Percentiles rank a stretch among this genome's conserved stretches.
Conservation (phyloP, 805 yeast genomes). For the Saccharomycopsis synnaedendra region DNA sequence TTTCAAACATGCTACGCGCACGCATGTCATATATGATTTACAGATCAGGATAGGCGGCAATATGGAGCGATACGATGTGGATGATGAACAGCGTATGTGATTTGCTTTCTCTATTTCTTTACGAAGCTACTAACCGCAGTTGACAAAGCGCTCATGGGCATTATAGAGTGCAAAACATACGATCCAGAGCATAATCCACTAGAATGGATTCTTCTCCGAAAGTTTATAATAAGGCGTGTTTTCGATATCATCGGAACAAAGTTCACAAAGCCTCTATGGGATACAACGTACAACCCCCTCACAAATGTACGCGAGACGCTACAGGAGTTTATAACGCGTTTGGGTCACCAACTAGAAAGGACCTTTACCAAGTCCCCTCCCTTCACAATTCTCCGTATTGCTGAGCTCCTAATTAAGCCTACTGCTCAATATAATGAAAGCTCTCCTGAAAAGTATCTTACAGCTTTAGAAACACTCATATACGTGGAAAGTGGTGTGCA, state of each 20-base stretch:
- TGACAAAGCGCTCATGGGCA: not conserved
- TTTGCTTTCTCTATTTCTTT: not conserved
- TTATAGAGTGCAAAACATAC: slow-evolving; percentile 1
- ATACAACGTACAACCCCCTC: not conserved
- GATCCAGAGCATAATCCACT: not conserved
- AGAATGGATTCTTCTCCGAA: not conserved
- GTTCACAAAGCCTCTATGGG: not conserved
- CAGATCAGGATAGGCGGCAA: not conserved
- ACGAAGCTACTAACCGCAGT: not conserved
- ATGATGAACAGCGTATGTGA: not conserved
- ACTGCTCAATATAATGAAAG: slow-evolving; percentile 18
- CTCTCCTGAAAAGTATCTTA: slow-evolving; percentile 22
- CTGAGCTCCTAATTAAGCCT: slow-evolving; percentile 25
- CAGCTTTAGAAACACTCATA: slow-evolving; percentile 22
- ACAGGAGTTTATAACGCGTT: not conserved
- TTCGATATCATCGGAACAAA: slow-evolving; percentile 1
- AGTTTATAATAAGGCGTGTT: not conserved
- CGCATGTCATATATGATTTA: not conserved
- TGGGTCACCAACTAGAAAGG: slow-evolving; percentile 4
- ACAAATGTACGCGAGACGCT: slow-evolving; percentile 16
- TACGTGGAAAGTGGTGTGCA: slow-evolving; percentile 23
- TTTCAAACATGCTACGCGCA: no score
- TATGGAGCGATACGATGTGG: not conserved
- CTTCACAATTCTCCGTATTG: slow-evolving; percentile 25
- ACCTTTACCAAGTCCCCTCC: slow-evolving; percentile 24